phyloP scores from a whole-genome alignment of 2,329 filamentous ascomycete genomes.

The Beauveria medogensis region DNA sequence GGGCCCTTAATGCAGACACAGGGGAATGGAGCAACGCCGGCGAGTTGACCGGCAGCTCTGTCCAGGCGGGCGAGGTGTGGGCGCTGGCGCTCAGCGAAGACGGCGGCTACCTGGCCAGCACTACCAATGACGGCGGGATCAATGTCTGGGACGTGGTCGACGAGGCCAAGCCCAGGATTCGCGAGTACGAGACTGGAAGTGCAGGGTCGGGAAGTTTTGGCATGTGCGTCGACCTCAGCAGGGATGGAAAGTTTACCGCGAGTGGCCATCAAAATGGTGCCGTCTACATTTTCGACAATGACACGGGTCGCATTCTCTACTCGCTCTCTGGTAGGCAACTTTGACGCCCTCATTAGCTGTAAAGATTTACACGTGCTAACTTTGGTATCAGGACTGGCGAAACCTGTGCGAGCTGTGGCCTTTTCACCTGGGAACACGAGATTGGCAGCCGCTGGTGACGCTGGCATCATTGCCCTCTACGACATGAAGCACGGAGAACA shows the following conservation, averaged over 20 bases:
- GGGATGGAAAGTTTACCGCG: slow-evolving; percentile 77
- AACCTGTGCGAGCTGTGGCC: slow-evolving; percentile 74
- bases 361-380: neutral
- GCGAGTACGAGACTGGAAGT: slow-evolving; percentile 72
- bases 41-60: slow-evolving; percentile 35
- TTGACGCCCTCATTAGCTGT: neutral
- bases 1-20: slow-evolving; percentile 53
- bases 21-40: slow-evolving; percentile 40
- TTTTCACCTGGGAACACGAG: slow-evolving; percentile 83
- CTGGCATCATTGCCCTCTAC: slow-evolving; percentile 82
- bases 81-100: slow-evolving; percentile 78
- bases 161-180: slow-evolving; percentile 54
- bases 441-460: slow-evolving; percentile 84
- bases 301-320: slow-evolving; percentile 75
- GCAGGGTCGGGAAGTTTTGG: slow-evolving; percentile 78
- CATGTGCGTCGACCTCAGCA: slow-evolving; percentile 72
- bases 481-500: slow-evolving; percentile 90
- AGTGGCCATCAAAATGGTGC: slow-evolving; percentile 89
- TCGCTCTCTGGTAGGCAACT: slow-evolving; percentile 62
- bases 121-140: slow-evolving; percentile 78
- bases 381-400: slow-evolving; percentile 59
- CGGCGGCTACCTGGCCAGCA: slow-evolving; percentile 77
- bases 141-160: slow-evolving; percentile 73
- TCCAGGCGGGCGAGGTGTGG: slow-evolving; percentile 70
- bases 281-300: slow-evolving; percentile 92